Base-by-base conservation (phyloP, 225 moss, liverwort and hornwort genomes). In the Pseudoscleropodium purum region DNA sequence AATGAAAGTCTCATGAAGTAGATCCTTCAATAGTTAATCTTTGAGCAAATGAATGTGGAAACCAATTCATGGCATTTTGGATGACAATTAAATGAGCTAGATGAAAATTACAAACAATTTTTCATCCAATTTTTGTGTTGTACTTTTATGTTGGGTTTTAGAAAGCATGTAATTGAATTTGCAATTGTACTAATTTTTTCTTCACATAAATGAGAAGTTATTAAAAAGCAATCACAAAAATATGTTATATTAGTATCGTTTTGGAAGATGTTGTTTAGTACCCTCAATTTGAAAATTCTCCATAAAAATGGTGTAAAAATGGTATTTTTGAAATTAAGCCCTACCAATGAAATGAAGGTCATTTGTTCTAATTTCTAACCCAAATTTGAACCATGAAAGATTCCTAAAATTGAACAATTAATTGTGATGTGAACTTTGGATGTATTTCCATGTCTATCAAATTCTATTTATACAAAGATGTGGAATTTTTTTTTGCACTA, bases 181-280 rank as follows among this genome's bases (percentile, higher is more conserved):
- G 4, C 2, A 70, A 0, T 13, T 4, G 24, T n/a, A 2, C 2
- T 0, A 39, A 0, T 70, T 8, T 39, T 70, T 39, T 25, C 39
- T 39, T 41, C 8, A 25, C 1, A 41, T 25, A 41, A 70, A 39
- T 41, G 5, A 70, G 14, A 70, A n/a, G 7, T 13, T 67, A 11
- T 23, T 13, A n/a, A n/a, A 20, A 67, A 13, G 18, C 18, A 21
- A 11, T 39, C 3, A 25, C 25, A 72, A 25, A 1, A 72, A 8
- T 41, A 8, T 72, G 5, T 3, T 26, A 39, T 8, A 25, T 25
- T 25, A 68, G 4, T 37, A 7, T 39, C 13, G 6, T 70, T 24
- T 14, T 2, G 14, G 2, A n/a, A 70, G 24, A 24, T 70, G 7
- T 0, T 39, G 24, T 0, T 14, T 70, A 45, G 45, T 45, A 8